phyloP scores from a whole-genome alignment of 805 yeast species.

The Metschnikowia lunata region DNA sequence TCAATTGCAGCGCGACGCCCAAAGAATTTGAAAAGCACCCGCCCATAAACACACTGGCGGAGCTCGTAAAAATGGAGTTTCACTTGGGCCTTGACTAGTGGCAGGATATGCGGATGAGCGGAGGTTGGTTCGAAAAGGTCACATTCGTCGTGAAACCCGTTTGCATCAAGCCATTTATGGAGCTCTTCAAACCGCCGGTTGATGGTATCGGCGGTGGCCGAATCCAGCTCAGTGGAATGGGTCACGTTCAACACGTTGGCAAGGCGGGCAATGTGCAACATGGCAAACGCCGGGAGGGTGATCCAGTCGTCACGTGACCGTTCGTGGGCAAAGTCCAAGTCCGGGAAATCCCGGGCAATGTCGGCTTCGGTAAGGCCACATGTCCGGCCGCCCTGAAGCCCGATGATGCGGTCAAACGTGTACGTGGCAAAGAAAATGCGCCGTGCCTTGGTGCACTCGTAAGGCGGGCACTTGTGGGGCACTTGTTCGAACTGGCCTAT shows the following conservation, averaged over 20 bases:
- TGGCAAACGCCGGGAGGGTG: slow-evolving; percentile 42
- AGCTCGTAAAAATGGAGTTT: slow-evolving; percentile 38
- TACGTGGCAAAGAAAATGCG: slow-evolving; percentile 55
- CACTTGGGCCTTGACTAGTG: slow-evolving; percentile 32
- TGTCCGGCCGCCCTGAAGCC: slow-evolving; percentile 49
- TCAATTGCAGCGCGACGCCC: slow-evolving; percentile 28
- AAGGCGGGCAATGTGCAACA: slow-evolving; percentile 41
- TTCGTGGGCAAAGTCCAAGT: slow-evolving; percentile 25
- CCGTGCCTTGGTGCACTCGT: slow-evolving; percentile 44
- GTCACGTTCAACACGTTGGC: slow-evolving; percentile 34
- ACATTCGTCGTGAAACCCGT: slow-evolving; percentile 29
- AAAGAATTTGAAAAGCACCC: slow-evolving; percentile 27
- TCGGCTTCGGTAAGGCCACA: slow-evolving; percentile 35
- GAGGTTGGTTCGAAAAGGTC: slow-evolving; percentile 7
- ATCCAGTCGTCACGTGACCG: slow-evolving; percentile 45
- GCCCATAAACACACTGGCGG: slow-evolving; percentile 33
- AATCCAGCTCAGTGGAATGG: slow-evolving; percentile 22
- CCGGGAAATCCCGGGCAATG: slow-evolving; percentile 31
- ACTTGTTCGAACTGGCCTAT: slow-evolving; percentile 27
- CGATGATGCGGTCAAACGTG: slow-evolving; percentile 49
- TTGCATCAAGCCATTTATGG: slow-evolving; percentile 29
- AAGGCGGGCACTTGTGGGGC: slow-evolving; percentile 22
- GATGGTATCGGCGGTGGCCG: slow-evolving; percentile 28
- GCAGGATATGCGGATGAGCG: slow-evolving; percentile 7
- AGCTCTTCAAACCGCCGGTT: slow-evolving; percentile 28